Evolutionary conservation across 2,329 filamentous ascomycete genomes (phyloP).

Genomic region (Chrysoporthe austroafricana): DNA sequence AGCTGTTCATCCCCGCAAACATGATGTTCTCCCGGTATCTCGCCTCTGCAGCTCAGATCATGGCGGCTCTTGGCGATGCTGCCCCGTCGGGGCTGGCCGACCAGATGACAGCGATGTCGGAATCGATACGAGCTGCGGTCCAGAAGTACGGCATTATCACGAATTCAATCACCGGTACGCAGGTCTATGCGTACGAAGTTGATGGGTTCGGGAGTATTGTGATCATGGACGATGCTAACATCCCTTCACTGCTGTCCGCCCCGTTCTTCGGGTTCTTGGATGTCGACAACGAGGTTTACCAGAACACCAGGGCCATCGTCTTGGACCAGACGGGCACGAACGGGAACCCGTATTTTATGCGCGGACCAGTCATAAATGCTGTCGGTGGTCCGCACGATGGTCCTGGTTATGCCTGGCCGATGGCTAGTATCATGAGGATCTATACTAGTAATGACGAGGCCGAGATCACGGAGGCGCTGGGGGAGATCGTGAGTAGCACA

Average conservation of each 20-base stretch:
- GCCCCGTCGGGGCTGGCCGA: conserved; percentile 51
- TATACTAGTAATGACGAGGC: conserved; percentile 76
- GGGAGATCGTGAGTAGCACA: conserved; percentile 67
- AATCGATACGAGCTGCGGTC: conserved; percentile 46
- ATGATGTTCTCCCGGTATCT: conserved; percentile 78
- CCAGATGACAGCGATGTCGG: conserved; percentile 62
- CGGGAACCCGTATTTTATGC: conserved; percentile 72
- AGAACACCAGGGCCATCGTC: conserved; percentile 75
- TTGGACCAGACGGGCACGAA: conserved; percentile 51
- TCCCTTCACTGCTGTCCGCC: conserved; percentile 63
- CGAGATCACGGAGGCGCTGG: conserved; percentile 72
- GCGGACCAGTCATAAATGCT: conserved; percentile 54
- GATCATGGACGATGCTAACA: conserved; percentile 71
- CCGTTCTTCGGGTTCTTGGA: conserved; percentile 65
- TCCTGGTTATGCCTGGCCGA: conserved; percentile 81
- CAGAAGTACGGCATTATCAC: conserved; percentile 53
- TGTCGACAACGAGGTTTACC: conserved; percentile 65
- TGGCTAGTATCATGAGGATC: conserved; percentile 79
- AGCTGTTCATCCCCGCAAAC: conserved; percentile 88
- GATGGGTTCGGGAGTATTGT: conserved; percentile 67
- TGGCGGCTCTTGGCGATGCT: conserved; percentile 44
- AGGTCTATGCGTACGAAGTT: conserved; percentile 71
- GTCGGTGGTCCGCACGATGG: conserved; percentile 58
- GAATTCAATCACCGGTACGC: conserved; percentile 12
- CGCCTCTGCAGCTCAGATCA: conserved; percentile 50